phyloP scores from a whole-genome alignment of 139 green algal genomes.

The Tetradesmus lagerheimii region DNA sequence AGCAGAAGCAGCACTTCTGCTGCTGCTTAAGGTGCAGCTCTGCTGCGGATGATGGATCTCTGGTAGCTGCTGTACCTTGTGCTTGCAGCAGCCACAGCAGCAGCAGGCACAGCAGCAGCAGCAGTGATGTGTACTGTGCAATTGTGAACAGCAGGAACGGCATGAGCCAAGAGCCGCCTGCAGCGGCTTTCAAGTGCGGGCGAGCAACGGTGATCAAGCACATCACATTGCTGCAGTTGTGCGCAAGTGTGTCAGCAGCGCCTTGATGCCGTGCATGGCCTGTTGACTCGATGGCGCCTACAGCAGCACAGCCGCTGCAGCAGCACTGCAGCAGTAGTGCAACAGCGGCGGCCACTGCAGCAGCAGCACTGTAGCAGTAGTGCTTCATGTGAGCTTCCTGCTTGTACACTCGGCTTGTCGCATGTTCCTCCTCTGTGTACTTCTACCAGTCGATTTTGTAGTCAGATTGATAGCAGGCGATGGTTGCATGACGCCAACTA shows the following conservation, averaged over 20 bases:
- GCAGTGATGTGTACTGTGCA: not conserved
- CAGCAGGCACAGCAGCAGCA: not conserved
- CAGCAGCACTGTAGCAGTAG: not conserved
- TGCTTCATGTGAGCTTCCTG: not conserved
- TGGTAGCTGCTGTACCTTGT: too few relatives aligned
- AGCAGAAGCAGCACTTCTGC: not conserved
- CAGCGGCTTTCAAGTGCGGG: too few relatives aligned
- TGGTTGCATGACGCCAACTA: not conserved
- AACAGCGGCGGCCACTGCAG: too few relatives aligned
- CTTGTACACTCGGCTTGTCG: not conserved
- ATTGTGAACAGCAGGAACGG: not conserved
- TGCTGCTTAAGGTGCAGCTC: too few relatives aligned
- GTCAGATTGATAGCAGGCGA: not conserved
- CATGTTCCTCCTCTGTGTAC: not conserved
- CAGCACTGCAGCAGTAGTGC: not conserved
- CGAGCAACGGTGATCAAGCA: too few relatives aligned
- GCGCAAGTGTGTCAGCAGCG: too few relatives aligned
- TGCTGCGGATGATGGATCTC: too few relatives aligned
- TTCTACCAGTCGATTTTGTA: not conserved
- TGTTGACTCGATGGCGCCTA: too few relatives aligned
- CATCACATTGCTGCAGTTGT: too few relatives aligned
- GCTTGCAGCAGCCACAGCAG: not conserved
- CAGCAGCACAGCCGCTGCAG: too few relatives aligned
- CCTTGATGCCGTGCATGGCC: too few relatives aligned
- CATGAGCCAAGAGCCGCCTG: too few relatives aligned